Conservation (phyloP, 192 early-diverging fungal genomes). For the Podila clonocystis region DNA sequence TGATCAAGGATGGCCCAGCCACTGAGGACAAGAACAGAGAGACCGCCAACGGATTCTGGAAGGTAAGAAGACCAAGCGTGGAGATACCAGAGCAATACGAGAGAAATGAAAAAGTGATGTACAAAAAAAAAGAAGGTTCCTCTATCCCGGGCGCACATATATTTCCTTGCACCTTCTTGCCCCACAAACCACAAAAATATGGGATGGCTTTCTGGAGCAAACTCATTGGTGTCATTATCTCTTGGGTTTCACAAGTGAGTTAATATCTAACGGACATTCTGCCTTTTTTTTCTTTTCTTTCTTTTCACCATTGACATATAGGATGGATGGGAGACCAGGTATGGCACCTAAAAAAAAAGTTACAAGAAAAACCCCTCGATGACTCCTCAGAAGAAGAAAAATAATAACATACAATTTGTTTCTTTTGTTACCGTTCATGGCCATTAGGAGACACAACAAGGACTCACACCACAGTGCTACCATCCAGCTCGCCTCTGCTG, state of each 20-base stretch:
- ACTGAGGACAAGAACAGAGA: slow-evolving; percentile 66
- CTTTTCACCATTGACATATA: slow-evolving; percentile 6
- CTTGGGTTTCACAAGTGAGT: too few species aligned
- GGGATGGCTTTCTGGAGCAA: too few species aligned
- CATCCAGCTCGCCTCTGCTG: slow-evolving; percentile 86
- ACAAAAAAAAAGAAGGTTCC: too few species aligned
- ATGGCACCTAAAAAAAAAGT: background rate
- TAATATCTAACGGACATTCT: too few species aligned
- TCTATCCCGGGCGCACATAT: too few species aligned
- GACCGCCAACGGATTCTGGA: slow-evolving; percentile 63
- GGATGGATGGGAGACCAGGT: slow-evolving; percentile 54
- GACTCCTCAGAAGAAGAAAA: background rate
- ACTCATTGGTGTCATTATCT: too few species aligned
- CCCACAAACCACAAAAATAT: too few species aligned
- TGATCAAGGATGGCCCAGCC: slow-evolving; percentile 79
- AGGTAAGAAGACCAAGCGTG: slow-evolving; percentile 15
- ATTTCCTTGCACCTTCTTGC: too few species aligned
- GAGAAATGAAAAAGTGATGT: too few species aligned
- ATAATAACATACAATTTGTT: background rate
- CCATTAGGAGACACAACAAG: slow-evolving; percentile 49
- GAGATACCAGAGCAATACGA: too few species aligned
- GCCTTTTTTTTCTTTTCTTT: background rate
- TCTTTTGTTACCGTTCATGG: background rate
- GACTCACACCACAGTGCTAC: slow-evolving; percentile 60
- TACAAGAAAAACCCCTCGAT: background rate